Evolutionary conservation across 306 rosid species (phyloP), one percentile per base, ranked within the genome.

Genomic region (Abrus pulchellus): DNA sequence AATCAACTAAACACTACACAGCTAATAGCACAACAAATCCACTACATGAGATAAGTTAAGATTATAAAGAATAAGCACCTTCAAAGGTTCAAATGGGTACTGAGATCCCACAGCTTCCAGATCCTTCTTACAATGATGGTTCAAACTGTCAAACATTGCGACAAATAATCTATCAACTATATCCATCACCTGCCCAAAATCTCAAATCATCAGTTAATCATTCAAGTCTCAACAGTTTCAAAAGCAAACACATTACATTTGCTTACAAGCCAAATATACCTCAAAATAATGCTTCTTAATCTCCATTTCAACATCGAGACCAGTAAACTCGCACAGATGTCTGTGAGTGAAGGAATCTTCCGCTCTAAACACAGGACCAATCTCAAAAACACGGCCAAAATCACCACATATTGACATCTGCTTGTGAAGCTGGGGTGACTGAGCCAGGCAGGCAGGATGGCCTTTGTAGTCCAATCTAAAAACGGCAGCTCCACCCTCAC

Each of bases 401-500:
- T 87, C 97, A 71, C 89, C 98, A 81, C 97, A 91, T 27, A 95
- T 93, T 27, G 93, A 70, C 99, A 95, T 95, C 85, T 93, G 99
- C 91, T 95, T 95, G 85, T 91, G 96, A 71, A 95, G 96, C 86
- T 95, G 98, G 29, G 99, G 99, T 11, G 99, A 95, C 71, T 95
- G 99, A 11, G 99, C 99, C 69, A 95, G 84, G 86, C 99, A 95
- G 1, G 98, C 98, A 44, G 96, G 85, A 47, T 86, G 89, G 40
- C 98, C 99, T 82, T 89, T 90, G 89, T 95, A 95, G 83, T 93
- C 96, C 68, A 95, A 76, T 85, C 83, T 89, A 73, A 95, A 95
- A 50, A 95, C 99, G 65, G 98, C 77, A 74, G 99, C 96, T 81
- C 99, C 99, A 54, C 99, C 99, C 77, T 95, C 99, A 87, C 99